These are phyloP conservation scores for Tagetes patula DNA, from an alignment of 129 eudicot genomes.

Conservation along the genomic window DNA sequence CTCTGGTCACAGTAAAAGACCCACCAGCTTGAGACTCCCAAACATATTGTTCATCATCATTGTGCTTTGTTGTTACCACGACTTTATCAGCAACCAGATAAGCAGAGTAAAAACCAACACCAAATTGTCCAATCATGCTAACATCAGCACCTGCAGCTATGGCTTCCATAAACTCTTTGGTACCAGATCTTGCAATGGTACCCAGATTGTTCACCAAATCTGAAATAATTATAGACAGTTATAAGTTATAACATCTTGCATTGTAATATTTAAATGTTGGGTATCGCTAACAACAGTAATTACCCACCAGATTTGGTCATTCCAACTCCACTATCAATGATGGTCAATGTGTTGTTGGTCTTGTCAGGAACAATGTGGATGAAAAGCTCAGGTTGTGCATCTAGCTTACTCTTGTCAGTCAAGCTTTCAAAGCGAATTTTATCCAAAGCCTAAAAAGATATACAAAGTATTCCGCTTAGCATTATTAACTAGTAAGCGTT, in stretches of 20 bases:
- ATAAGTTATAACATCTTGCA: background rate
- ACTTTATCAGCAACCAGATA: conserved; percentile 54
- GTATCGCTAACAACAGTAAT: background rate
- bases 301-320: conserved; percentile 59
- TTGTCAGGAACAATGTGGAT: conserved; percentile 56
- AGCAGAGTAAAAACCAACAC: conserved; percentile 54
- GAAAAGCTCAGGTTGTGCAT: conserved; percentile 54
- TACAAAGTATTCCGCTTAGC: background rate
- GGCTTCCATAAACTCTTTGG: conserved; percentile 64
- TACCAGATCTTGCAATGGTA: conserved; percentile 61
- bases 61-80: conserved; percentile 47
- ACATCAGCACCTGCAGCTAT: conserved; percentile 66
- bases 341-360: conserved; percentile 46
- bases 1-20: conserved; percentile 39
- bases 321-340: conserved; percentile 56
- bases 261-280: background rate
- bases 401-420: conserved; percentile 67
- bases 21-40: conserved; percentile 50
- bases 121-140: conserved; percentile 55
- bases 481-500: background rate
- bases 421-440: conserved; percentile 51
- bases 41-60: conserved; percentile 47
- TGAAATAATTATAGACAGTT: background rate
- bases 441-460: conserved; percentile 40
- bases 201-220: conserved; percentile 67